phyloP scores from a whole-genome alignment of 2,329 filamentous ascomycete genomes.

The Sarocladium strictum region DNA sequence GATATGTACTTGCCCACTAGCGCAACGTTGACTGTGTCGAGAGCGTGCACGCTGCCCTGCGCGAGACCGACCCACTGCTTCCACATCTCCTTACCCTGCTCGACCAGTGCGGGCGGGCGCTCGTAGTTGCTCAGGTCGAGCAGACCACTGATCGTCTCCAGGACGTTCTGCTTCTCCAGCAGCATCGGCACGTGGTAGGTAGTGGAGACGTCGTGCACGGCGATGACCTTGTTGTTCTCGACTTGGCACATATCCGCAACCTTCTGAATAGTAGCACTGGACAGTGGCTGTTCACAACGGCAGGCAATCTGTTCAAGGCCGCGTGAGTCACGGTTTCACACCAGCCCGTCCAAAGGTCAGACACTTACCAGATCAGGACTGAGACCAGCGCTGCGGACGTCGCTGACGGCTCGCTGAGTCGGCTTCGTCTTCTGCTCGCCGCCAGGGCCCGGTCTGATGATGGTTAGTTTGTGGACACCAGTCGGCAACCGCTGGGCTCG shows the following conservation, averaged over 20 bases:
- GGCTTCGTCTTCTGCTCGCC: constrained; percentile 93
- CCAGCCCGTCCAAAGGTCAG: background rate
- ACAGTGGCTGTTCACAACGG: constrained; percentile 74
- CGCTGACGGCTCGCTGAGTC: constrained; percentile 83
- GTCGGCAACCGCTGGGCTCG: background rate
- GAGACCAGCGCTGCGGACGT: constrained; percentile 74
- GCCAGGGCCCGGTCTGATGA: constrained; percentile 18
- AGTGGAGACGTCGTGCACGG: constrained; percentile 82
- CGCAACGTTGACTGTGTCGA: constrained; percentile 63
- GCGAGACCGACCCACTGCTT: constrained; percentile 70
- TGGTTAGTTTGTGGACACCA: constrained; percentile 2
- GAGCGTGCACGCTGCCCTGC: constrained; percentile 6
- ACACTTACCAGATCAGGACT: constrained; percentile 59
- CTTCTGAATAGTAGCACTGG: constrained; percentile 71
- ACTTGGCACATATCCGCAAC: constrained; percentile 88
- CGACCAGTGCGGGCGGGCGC: constrained; percentile 40
- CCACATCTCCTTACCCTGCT: constrained; percentile 68
- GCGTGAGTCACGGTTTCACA: constrained; percentile 9
- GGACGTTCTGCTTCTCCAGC: constrained; percentile 72
- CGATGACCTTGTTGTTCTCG: constrained; percentile 76
- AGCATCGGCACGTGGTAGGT: constrained; percentile 96
- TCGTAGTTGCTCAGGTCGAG: constrained; percentile 57
- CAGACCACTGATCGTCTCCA: constrained; percentile 58
- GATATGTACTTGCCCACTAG: constrained; percentile 90
- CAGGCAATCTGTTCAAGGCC: constrained; percentile 66